Base-by-base conservation (phyloP, 495 filamentous ascomycete species). In the Aspergillus campestris region DNA sequence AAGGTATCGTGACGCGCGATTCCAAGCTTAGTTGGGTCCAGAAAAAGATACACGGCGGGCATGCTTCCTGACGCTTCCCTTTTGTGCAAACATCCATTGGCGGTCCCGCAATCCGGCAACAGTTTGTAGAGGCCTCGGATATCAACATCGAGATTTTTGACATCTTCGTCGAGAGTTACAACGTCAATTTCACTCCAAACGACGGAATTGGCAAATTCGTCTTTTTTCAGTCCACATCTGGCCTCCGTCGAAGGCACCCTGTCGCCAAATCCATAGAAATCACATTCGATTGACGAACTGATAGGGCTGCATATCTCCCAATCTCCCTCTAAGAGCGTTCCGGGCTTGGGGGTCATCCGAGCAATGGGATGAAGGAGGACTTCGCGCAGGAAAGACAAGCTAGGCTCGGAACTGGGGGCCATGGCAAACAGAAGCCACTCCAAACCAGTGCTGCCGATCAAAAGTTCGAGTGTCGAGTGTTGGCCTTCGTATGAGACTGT, bases 21-120 rank as follows among this genome's bases (percentile, higher is more conserved):
- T 3, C 72, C 71, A 8, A 70, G 61, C 32, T 66, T 71, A 3
- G 64, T 59, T 0, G 75, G 74, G 33, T 91, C 84, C 36, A 84
- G 65, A 59, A 87, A 88, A 13, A 90, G 62, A 48, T 75, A 90
- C 5, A 84, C 29, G 0, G 64, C 47, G 30, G 59, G 49, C 4
- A 52, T 47, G 11, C 45, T 36, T 5, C 48, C 41, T 6, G 32
- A 44, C 4, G 42, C 44, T 15, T 51, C 38, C 27, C 59, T 57
- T 45, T 64, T 73, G 46, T 86, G 80, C 7, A 91, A 65, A 30
- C 70, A 69, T 7, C 71, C 66, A 34, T 65, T 71, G 0, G 88
- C 74, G 3, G 80, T 87, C 11, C 85, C 88, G 55, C 88, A 94
- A 2, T 79, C 48, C 3, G 73, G 78, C 7, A 75, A 58, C 11